Conservation (phyloP, 495 filamentous ascomycete species). For the Tricharina praecox region DNA sequence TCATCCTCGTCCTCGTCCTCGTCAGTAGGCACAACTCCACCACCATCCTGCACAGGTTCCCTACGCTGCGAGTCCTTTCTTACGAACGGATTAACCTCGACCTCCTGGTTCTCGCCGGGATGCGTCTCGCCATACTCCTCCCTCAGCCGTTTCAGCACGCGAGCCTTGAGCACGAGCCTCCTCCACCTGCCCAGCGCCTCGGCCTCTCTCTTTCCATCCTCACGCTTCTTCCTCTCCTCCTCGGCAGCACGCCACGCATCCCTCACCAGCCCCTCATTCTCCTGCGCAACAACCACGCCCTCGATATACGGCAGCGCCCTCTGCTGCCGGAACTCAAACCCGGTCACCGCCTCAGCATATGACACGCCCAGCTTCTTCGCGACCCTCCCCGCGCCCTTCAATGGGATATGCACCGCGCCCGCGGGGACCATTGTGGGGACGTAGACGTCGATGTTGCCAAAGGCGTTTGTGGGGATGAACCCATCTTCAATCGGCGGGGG, state of each 20-base stretch:
- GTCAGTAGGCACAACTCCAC: not conserved
- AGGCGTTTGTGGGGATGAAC: slow-evolving; percentile 81
- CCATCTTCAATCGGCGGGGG: slow-evolving; percentile 69
- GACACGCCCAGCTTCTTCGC: slow-evolving; percentile 74
- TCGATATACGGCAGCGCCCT: slow-evolving; percentile 84
- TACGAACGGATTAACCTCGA: slow-evolving; percentile 34
- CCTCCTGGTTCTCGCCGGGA: slow-evolving; percentile 16
- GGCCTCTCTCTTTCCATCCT: slow-evolving; percentile 66
- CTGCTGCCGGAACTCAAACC: slow-evolving; percentile 88
- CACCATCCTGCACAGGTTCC: not conserved
- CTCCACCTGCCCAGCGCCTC: slow-evolving; percentile 62
- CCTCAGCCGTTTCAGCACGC: slow-evolving; percentile 61
- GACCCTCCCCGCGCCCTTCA: slow-evolving; percentile 54
- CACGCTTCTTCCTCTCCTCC: slow-evolving; percentile 56
- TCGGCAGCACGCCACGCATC: slow-evolving; percentile 75
- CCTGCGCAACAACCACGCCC: slow-evolving; percentile 73
- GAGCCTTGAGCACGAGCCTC: slow-evolving; percentile 68
- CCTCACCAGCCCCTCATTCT: slow-evolving; percentile 54
- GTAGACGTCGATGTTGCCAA: slow-evolving; percentile 94
- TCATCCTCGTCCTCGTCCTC: not conserved
- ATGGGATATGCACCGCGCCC: slow-evolving; percentile 68
- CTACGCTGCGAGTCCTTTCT: slow-evolving; percentile 2
- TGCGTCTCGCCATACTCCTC: slow-evolving; percentile 51
- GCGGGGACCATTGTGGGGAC: slow-evolving; percentile 79
- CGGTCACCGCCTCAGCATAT: slow-evolving; percentile 86